Conservation (phyloP, 805 yeast genomes). For the Yarrowia alimentaria region DNA sequence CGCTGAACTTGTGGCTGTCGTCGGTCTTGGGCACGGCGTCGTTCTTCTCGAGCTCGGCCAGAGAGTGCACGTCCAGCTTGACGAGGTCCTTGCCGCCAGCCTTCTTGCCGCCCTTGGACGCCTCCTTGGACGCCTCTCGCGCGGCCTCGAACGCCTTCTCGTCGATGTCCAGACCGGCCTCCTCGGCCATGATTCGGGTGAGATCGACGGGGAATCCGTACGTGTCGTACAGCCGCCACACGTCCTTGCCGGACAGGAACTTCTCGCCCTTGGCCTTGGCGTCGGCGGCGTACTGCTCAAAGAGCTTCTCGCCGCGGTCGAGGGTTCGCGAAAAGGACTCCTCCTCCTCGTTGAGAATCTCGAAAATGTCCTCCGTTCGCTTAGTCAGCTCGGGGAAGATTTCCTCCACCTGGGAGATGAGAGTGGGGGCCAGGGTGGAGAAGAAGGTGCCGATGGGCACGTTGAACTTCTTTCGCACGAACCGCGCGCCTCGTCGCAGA, state of each 20-base stretch:
- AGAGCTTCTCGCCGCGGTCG: constrained; percentile 96
- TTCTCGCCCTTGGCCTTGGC: constrained; percentile 75
- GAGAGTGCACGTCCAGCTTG: constrained; percentile 87
- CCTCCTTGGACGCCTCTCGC: constrained; percentile 85
- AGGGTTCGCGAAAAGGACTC: constrained; percentile 90
- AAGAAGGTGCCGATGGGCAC: constrained; percentile 94
- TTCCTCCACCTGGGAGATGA: constrained; percentile 80
- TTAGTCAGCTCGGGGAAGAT: constrained; percentile 88
- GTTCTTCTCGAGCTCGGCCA: constrained; percentile 61
- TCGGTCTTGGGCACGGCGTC: constrained; percentile 72
- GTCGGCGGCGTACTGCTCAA: constrained; percentile 84
- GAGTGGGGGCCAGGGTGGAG: constrained; percentile 86
- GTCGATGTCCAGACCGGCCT: constrained; percentile 88
- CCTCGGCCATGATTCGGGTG: constrained; percentile 98
- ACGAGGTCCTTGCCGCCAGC: constrained; percentile 54
- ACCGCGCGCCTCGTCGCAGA: constrained; percentile 96
- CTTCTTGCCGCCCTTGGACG: constrained; percentile 84
- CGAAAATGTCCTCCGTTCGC: constrained; percentile 72
- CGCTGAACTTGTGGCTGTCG: constrained; percentile 73
- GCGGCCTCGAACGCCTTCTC: constrained; percentile 91
- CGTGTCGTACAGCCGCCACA: constrained; percentile 97
- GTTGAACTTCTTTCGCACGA: constrained; percentile 92
- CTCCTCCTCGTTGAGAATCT: constrained; percentile 94
- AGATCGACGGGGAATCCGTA: constrained; percentile 99
- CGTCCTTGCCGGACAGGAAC: constrained; percentile 86